phyloP scores from a whole-genome alignment of 371 early-diverging fungal genomes.

The Mucor irregularis region DNA sequence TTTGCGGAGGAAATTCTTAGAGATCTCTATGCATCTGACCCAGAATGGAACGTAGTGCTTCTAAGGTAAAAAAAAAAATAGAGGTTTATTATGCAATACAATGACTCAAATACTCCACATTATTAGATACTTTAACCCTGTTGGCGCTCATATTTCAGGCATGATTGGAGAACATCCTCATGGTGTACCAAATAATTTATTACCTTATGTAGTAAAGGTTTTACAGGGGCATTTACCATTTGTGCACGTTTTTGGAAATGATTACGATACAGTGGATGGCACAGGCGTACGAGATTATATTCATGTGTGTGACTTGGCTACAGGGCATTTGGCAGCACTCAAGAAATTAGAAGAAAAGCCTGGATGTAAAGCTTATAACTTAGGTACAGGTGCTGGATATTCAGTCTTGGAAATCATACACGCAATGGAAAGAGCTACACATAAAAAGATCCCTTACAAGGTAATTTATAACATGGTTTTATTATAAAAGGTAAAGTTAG shows the following conservation, averaged over 20 bases:
- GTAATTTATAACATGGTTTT: constrained; percentile 22
- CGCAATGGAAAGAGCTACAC: constrained; percentile 72
- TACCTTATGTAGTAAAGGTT: constrained; percentile 87
- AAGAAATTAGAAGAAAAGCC: constrained; percentile 57
- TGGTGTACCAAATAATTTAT: constrained; percentile 85
- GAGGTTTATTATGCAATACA: not conserved
- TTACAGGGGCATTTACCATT: constrained; percentile 70
- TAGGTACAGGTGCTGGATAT: constrained; percentile 86
- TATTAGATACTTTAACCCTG: constrained; percentile 86
- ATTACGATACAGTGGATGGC: constrained; percentile 88
- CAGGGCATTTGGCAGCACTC: constrained; percentile 82
- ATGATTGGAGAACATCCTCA: constrained; percentile 87
- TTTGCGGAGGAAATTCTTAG: constrained; percentile 79
- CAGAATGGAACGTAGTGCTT: constrained; percentile 66
- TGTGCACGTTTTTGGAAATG: constrained; percentile 80
- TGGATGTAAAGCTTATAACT: constrained; percentile 75
- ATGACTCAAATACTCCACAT: too few relatives aligned
- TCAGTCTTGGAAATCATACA: constrained; percentile 85
- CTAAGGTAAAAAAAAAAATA: constrained; percentile 59
- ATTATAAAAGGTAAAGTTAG: not conserved
- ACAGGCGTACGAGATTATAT: constrained; percentile 93
- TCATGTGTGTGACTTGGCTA: constrained; percentile 87
- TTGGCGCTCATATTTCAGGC: constrained; percentile 86
- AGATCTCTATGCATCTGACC: constrained; percentile 64
- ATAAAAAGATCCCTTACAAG: constrained; percentile 64